Evolutionary conservation across 2,329 filamentous ascomycete genomes (phyloP), one percentile per base, ranked within the genome.

Genomic region (Lasiodiplodia citricola): DNA sequence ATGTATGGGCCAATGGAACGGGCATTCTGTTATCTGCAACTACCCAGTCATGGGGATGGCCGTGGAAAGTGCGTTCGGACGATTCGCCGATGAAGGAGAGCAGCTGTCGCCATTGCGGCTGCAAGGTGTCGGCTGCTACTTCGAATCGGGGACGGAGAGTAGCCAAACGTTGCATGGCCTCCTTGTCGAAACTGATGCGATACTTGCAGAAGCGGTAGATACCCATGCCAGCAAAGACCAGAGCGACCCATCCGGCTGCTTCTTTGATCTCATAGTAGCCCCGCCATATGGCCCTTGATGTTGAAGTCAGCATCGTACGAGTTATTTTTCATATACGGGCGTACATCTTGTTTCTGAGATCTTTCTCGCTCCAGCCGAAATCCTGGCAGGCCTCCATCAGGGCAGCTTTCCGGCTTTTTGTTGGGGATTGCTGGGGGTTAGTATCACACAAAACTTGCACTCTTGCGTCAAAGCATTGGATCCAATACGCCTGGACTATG

Each of bases 191-290:
- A 4, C 83, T 84, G 0, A 84, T 83, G 54, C 86, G 82, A 73
- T 88, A 88, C 73, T 88, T 88, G 82, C 86, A 88, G 74, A 88
- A 87, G 8, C 86, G 81, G 74, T 88, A 88, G 16, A 88, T 82
- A 1, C 87, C 86, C 77, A 85, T 85, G 41, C 87, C 86, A 4
- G 86, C 83, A 71, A 88, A 88, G 2, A 87, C 83, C 3, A 88
- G 79, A 13, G 84, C 81, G 2, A 82, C 83, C 86, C 86, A 88
- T 3, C 86, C 87, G 3, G 84, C 86, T 21, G 83, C 81, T 63
- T 87, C 83, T 75, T 87, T 85, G 72, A 88, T 87, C 73, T 88
- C 85, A 70, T 86, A 83, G 74, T 88, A 88, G 13, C 87, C 86
- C 65, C 85, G 82, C 87, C 87, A 88, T 68, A 88, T 82, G 1